These are phyloP conservation scores for Amniculicola lignicola DNA, from an alignment of 495 filamentous ascomycete genomes.

Conservation along the genomic window DNA sequence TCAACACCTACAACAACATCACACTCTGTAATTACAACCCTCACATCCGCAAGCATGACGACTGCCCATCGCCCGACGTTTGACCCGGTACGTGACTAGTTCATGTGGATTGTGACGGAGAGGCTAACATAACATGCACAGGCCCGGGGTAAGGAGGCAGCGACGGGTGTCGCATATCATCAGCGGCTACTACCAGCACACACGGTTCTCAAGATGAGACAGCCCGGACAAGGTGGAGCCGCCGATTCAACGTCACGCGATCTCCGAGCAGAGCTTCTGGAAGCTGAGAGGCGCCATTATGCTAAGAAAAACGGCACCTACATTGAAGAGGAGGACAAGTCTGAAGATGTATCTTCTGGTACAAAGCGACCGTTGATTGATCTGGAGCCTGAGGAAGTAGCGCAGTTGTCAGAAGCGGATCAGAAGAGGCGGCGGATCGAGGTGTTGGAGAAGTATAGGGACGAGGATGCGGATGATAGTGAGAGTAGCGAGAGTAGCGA, in stretches of 20 bases:
- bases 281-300: constrained; percentile 82
- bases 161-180: constrained; percentile 91
- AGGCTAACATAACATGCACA: too few species aligned
- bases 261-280: constrained; percentile 83
- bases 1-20: neutral
- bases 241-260: constrained; percentile 72
- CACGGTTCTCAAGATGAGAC: constrained; percentile 76
- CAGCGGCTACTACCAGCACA: constrained; percentile 92
- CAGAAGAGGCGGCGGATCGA: constrained; percentile 68
- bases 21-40: neutral
- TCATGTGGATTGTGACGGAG: too few species aligned
- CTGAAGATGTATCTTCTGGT: constrained; percentile 20
- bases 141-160: constrained; percentile 93
- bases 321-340: constrained; percentile 14
- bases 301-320: constrained; percentile 69
- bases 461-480: constrained; percentile 80
- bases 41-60: constrained; percentile 35
- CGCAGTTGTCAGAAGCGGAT: constrained; percentile 60
- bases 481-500: constrained; percentile 56
- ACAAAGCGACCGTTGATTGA: constrained; percentile 68
- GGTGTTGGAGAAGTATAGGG: constrained; percentile 81
- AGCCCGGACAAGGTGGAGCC: constrained; percentile 85
- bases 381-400: neutral
- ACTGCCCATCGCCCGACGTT: constrained; percentile 83
- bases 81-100: constrained; percentile 63